Base-by-base conservation (phyloP, 768 basidiomycete genomes). In the Gloeostereum incarnatum region DNA sequence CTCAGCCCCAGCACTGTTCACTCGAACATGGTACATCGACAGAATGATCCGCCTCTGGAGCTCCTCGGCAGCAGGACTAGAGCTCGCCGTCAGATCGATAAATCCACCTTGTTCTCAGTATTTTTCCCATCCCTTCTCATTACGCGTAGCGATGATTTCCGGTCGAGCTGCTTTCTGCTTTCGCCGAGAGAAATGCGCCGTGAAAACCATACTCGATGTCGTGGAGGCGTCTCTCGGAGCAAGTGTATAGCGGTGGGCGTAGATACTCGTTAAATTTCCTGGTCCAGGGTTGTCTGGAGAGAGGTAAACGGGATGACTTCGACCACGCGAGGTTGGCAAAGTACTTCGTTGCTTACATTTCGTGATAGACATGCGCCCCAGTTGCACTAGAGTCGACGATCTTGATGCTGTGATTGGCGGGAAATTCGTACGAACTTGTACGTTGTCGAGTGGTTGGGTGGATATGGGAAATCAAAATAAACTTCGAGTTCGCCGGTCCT, bases 31-130 rank as follows among this genome's bases (percentile, higher is more conserved):
- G 17, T 34, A 34, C 8, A 8, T 13, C 13, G 13, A n/a, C 9
- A n/a, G 11, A 34, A 34, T 34, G 32, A 34, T 34, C 18, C 32
- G 32, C 8, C 32, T 9, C 18, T 34, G 32, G 32, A 34, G 32
- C 17, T 34, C 32, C 8, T 34, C 18, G 8, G 32, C 32, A 8
- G 8, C 17, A 8, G 32, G 32, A 19, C 17, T 34, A 8, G 32
- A 34, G 11, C 13, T n/a, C 9, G 32, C 32, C 8, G 32, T 34
- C 8, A 34, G 32, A 19, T 34, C 32, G 10, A 34, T 19, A 19
- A 34, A 34, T 13, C 32, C 32, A 19, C 32, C 32, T 16, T 9
- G 8, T n/a, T 34, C 18, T 16, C 32, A 34, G 32, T 34, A 34
- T 19, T 19, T 17, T 8, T 9, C 18, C 32, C 32, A 34, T 8